Percentiles rank a stretch among this genome's conserved stretches.
Conservation (phyloP, 257 asterid genomes). For the Penstemon davidsonii region DNA sequence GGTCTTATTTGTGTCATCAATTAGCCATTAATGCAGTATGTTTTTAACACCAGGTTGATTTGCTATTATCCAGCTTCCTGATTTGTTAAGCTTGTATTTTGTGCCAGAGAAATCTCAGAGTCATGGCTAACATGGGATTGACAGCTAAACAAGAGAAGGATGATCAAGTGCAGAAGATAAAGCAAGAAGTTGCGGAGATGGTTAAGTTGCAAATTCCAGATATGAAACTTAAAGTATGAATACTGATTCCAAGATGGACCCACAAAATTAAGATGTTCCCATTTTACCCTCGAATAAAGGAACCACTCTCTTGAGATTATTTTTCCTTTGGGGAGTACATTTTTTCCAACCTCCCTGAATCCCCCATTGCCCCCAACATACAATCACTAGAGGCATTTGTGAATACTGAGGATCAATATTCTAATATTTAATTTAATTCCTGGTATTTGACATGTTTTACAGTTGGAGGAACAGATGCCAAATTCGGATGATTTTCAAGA, state of each 20-base stretch:
- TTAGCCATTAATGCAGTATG: constrained; percentile 19
- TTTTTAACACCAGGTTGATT: constrained; percentile 4
- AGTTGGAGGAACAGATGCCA: constrained; percentile 69
- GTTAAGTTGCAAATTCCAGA: constrained; percentile 60
- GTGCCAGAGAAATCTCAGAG: constrained; percentile 78
- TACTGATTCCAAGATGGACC: constrained; percentile 2
- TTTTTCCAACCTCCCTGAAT: background rate
- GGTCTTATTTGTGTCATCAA: constrained; percentile 3
- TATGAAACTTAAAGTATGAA: constrained; percentile 68
- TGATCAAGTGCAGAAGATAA: constrained; percentile 71
- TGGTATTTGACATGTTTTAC: constrained; percentile 33
- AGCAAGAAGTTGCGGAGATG: constrained; percentile 94
- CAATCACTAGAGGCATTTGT: constrained; percentile 5
- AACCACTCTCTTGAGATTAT: no score
- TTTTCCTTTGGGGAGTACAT: background rate
- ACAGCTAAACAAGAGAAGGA: constrained; percentile 90
- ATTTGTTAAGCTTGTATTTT: constrained; percentile 8
- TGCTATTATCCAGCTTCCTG: constrained; percentile 18
- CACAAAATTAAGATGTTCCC: no score
- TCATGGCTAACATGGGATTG: constrained; percentile 77
- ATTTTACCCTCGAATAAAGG: background rate
- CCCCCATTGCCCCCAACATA: background rate
- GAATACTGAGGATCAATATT: constrained; percentile 12
- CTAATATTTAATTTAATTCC: background rate
- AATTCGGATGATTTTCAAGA: constrained; percentile 75